A percentile compares a stretch with the other conserved stretches of the same genome.
Conservation (phyloP, 1,139 yeast species). For the Sugiyamaella castrensis region DNA sequence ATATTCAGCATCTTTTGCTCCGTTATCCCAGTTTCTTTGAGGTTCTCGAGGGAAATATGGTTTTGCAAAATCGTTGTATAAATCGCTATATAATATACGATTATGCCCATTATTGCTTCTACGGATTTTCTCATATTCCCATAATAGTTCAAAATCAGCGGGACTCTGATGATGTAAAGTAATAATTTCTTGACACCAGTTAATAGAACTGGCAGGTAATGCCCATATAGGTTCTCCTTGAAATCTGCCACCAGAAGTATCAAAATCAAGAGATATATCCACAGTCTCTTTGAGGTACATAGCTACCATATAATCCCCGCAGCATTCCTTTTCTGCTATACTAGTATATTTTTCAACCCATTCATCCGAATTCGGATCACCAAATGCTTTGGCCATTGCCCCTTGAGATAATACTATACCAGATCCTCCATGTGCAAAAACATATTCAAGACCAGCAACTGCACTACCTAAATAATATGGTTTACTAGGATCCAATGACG, state of each 20-base stretch:
- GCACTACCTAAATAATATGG: slow-evolving; percentile 34
- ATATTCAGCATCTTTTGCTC: slow-evolving; percentile 31
- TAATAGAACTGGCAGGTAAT: slow-evolving; percentile 23
- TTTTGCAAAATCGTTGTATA: slow-evolving; percentile 34
- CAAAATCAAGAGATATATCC: slow-evolving; percentile 25
- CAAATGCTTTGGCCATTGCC: slow-evolving; percentile 32
- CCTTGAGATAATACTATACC: slow-evolving; percentile 36
- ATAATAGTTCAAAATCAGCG: slow-evolving; percentile 33
- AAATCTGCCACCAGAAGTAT: slow-evolving; percentile 22
- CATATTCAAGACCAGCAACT: slow-evolving; percentile 24
- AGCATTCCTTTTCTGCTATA: slow-evolving; percentile 26
- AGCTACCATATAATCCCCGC: slow-evolving; percentile 39
- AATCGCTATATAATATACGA: slow-evolving; percentile 30
- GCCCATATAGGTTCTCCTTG: slow-evolving; percentile 25
- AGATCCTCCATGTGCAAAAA: slow-evolving; percentile 41
- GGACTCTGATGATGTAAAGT: slow-evolving; percentile 34
- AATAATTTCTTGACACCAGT: slow-evolving; percentile 37
- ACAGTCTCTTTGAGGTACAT: slow-evolving; percentile 24
- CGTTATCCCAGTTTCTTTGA: slow-evolving; percentile 33
- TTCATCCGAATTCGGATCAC: slow-evolving; percentile 15
- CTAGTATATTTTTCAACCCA: slow-evolving; percentile 21
- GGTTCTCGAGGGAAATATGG: slow-evolving; percentile 31
- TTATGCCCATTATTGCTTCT: slow-evolving; percentile 20
- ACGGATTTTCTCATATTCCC: slow-evolving; percentile 34
- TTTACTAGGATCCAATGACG: slow-evolving; percentile 26